These are phyloP conservation scores for Ophiocytium majus DNA, from an alignment of 352 stramenopile species.

Conservation along the genomic window DNA sequence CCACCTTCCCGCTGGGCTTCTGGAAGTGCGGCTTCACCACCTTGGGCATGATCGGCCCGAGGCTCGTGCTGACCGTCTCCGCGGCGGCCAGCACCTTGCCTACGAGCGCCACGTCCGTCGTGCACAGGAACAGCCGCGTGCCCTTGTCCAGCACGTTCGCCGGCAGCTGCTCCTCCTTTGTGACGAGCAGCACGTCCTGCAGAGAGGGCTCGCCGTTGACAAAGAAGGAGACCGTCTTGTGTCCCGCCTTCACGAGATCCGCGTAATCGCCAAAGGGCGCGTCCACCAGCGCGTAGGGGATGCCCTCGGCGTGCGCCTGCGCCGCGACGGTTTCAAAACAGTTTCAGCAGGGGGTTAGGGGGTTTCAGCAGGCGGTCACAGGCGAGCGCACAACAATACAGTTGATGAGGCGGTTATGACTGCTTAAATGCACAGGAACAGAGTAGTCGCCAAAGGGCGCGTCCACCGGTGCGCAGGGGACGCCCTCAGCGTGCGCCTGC, in stretches of 20 bases:
- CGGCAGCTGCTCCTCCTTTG: conserved; percentile 43
- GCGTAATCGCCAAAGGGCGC: conserved; percentile 55
- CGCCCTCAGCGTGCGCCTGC: conserved; percentile 34
- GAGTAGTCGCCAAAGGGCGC: conserved; percentile 55
- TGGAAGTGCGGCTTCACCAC: conserved; percentile 48
- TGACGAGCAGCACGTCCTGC: conserved; percentile 35
- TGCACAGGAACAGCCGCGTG: conserved; percentile 48
- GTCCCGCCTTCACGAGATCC: conserved; percentile 39
- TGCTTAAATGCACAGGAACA: too few species aligned
- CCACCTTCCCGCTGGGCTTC: conserved; percentile 28
- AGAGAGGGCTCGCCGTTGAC: conserved; percentile 50
- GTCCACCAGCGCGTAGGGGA: conserved; percentile 39
- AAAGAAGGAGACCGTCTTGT: conserved; percentile 51
- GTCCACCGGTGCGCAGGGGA: conserved; percentile 37
- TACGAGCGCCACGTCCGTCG: conserved; percentile 34
- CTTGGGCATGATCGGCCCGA: conserved; percentile 55
- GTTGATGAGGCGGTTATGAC: background rate
- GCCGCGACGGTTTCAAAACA: too few species aligned
- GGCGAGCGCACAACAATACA: background rate
- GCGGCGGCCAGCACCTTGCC: conserved; percentile 32
- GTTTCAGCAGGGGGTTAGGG: background rate
- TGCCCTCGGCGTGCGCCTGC: conserved; percentile 33
- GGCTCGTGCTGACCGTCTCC: conserved; percentile 45
- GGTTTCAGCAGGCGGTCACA: background rate
- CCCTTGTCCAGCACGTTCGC: conserved; percentile 37